Base-by-base conservation (phyloP, 2,329 filamentous ascomycete species). In the Didymella pinodella region DNA sequence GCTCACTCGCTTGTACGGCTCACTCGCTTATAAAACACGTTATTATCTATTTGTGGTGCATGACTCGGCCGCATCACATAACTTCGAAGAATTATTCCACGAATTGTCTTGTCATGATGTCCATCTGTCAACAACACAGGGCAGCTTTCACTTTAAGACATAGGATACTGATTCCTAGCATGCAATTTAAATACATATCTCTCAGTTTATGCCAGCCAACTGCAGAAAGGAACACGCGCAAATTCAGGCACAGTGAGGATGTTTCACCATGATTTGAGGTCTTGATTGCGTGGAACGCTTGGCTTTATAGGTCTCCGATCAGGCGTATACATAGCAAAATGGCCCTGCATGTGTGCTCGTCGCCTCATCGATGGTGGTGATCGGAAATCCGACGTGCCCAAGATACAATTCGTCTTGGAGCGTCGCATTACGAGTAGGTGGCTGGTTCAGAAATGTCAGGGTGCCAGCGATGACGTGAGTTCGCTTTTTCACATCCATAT, bases 321-420 rank as follows among this genome's bases (percentile, higher is more conserved):
- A 68, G 16, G 66, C 57, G 61, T 81, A 81, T 4, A 79, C 66
- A 52, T 81, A 81, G 63, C 79, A 82, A 55, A 81, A 80, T 7
- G 75, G 77, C 1, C 78, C 79, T n/a, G 55, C 74, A 3, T 77
- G 67, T 0, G 80, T 80, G 43, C 75, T 80, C 69, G 80, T 73
- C 22, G 78, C 56, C 47, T 80, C 75, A 2, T 63, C 60, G 51
- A 82, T 75, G 5, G 67, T 70, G 25, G 76, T 68, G 12, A 64
- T 65, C 7, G 50, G 43, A 1, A 26, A 0, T 2, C 59, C 61
- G 3, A 62, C 56, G 36, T 65, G 53, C 29, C 59, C 57, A 11
- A 65, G 22, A 3, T 26, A 48, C 7, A 65, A 12, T 3, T 46
- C 40, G 22, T 59, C 57, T 6, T 59, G 16, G 2, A 68, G 41